Evolutionary conservation across 768 basidiomycete species (phyloP), one percentile per base, ranked within the genome.

Genomic region (Lactarius trivialis): DNA sequence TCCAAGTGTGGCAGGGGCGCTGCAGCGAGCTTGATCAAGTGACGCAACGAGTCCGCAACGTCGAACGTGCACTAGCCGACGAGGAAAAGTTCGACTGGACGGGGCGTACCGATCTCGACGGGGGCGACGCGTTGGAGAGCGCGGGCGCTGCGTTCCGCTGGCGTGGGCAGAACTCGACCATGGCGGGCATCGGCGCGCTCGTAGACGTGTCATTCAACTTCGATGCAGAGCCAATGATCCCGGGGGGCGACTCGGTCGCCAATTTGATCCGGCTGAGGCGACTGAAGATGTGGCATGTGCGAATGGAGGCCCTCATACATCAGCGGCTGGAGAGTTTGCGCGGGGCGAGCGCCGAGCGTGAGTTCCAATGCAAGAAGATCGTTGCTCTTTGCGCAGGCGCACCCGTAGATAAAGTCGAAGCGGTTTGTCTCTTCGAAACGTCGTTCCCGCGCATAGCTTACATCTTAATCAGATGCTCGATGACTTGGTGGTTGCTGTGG

Each of bases 61-160:
- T 98, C 32, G 85, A 92, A 70, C 84, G 84, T 45, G 93, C 91
- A 0, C 74, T 92, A 7, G 70, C 73, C 7, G 88, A 89, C 7
- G 94, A 95, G 73, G 90, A 91, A 61, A 76, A 74, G 61, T 91
- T 94, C 66, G 92, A 95, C 71, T 96, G 89, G 89, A 90, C 91
- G 0, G 95, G 95, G 2, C 83, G 93, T 30, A 78, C 77, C 4
- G 76, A 78, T 64, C 68, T 79, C 0, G 74, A 77, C 52, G 79
- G 78, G 63, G 61, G 67, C 49, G 75, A 77, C 50, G 76, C 76
- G 11, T 69, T 70, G 30, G 67, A 64, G 19, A 58, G 60, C 24
- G 82, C 78, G 2, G 83, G 85, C 0, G 80, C 86, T 41, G 83
- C 88, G 2, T 93, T 93, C 77, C 81, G 80, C 65, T 83, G 82